Percentiles rank a stretch among this genome's conserved stretches.
Conservation (phyloP, 306 rosid species). For the Gleditsia sinensis region DNA sequence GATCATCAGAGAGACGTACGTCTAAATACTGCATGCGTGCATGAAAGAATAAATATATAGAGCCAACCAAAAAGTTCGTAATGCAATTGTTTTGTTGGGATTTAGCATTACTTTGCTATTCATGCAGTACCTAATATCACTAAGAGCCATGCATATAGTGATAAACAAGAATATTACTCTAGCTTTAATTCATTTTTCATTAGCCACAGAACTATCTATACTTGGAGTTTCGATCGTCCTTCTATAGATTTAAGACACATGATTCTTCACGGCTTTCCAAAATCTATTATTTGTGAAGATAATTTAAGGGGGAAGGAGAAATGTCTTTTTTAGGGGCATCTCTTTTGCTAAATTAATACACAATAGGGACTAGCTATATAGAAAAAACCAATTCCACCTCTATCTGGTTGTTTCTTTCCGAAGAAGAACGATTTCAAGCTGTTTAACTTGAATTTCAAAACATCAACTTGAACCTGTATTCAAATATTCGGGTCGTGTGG, state of each 20-base stretch:
- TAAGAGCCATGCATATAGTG: not conserved
- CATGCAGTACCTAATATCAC: not conserved
- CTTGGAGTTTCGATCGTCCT: not conserved
- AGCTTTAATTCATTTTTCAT: not conserved
- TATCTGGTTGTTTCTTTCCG: not conserved
- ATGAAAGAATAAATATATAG: too few species aligned
- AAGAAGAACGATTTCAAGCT: not conserved
- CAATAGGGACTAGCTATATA: not conserved
- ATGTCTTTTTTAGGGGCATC: not conserved
- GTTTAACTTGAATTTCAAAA: not conserved
- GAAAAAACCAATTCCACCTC: not conserved
- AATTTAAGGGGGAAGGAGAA: conserved; percentile 4
- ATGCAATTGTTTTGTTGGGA: not conserved
- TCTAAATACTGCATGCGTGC: too few species aligned
- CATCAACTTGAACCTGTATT: not conserved
- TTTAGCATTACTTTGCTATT: too few species aligned
- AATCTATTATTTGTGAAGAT: not conserved
- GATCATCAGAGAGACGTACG: not conserved
- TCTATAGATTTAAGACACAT: not conserved
- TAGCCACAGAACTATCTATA: not conserved
- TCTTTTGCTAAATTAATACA: not conserved
- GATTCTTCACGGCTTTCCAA: not conserved
- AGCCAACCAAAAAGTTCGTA: not conserved
- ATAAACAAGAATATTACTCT: not conserved
- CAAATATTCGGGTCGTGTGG: not conserved